Evolutionary conservation across 1,284 basidiomycete genomes (phyloP).

Genomic region (Moesziomyces parantarcticus): DNA sequence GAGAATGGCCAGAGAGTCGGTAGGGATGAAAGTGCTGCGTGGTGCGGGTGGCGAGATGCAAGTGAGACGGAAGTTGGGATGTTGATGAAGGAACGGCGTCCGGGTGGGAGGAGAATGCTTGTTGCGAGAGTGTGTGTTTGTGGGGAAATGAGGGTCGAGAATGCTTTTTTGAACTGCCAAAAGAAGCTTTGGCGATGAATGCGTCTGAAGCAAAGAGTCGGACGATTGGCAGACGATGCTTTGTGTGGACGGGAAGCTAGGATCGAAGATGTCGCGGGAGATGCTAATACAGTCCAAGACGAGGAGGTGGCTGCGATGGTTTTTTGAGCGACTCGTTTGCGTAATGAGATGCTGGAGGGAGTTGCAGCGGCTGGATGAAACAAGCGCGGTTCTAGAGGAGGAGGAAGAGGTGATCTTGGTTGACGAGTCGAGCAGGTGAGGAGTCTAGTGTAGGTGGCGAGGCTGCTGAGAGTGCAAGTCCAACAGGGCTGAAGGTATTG

Average conservation of each 20-base stretch:
- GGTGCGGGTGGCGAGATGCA: neutral
- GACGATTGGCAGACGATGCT: constrained; percentile 4
- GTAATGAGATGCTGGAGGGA: too few relatives aligned
- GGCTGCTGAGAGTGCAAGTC: too few relatives aligned
- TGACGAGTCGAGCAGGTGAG: too few relatives aligned
- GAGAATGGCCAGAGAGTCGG: neutral
- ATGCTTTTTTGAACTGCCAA: constrained; percentile 14
- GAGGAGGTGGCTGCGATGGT: neutral
- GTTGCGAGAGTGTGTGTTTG: neutral
- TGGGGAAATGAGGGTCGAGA: neutral
- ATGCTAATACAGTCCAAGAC: neutral
- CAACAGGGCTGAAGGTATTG: neutral
- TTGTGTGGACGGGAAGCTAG: constrained; percentile 6
- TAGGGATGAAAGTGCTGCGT: neutral
- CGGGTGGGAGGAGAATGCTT: constrained; percentile 7
- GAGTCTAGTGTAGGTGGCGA: neutral
- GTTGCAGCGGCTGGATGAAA: neutral
- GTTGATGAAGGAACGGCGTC: constrained; percentile 2
- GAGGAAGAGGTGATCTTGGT: neutral
- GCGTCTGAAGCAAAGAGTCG: constrained; percentile 3
- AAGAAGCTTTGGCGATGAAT: constrained; percentile 3
- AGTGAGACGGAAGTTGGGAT: neutral
- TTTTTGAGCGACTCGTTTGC: neutral
- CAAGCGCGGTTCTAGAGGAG: neutral
- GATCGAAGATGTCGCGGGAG: neutral